Evolutionary conservation across 345 rosid genomes (phyloP).

Genomic region (Mercurialis annua): DNA sequence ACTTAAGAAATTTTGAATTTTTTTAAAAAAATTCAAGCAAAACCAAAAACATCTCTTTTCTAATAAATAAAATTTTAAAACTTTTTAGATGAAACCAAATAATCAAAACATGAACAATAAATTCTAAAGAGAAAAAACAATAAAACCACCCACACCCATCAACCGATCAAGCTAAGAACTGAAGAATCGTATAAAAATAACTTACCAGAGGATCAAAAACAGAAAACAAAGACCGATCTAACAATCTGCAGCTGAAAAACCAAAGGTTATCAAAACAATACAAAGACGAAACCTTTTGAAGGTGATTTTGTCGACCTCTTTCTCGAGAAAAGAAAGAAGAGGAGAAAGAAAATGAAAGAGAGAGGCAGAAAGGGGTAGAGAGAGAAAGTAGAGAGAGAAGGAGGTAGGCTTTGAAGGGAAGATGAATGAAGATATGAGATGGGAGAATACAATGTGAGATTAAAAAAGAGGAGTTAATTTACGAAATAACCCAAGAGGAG

Average conservation of each 20-base stretch:
- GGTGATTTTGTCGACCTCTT: conserved; percentile 13
- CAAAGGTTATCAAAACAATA: not conserved
- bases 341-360: conserved; percentile 12
- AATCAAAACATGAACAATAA: not conserved
- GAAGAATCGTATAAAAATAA: conserved; percentile 9
- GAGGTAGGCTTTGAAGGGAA: not conserved
- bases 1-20: too few relatives aligned
- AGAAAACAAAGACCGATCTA: conserved; percentile 28
- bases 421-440: conserved; percentile 11
- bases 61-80: not conserved
- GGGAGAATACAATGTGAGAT: conserved; percentile 16
- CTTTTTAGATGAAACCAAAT: conserved; percentile 14
- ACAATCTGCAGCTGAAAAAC: conserved; percentile 12
- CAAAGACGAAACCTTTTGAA: not conserved
- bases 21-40: not conserved
- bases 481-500: conserved; percentile 25
- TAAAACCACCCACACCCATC: conserved; percentile 9
- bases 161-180: conserved; percentile 25
- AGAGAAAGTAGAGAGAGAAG: not conserved
- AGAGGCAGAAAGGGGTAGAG: conserved; percentile 3
- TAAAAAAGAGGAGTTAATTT: conserved; percentile 26
- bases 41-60: not conserved
- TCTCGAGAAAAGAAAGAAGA: conserved; percentile 24
- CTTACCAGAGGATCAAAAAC: conserved; percentile 30
- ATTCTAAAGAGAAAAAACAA: not conserved